phyloP scores from a whole-genome alignment of 1,284 basidiomycete species.

The Austroboletus olivaceoglutinosus region DNA sequence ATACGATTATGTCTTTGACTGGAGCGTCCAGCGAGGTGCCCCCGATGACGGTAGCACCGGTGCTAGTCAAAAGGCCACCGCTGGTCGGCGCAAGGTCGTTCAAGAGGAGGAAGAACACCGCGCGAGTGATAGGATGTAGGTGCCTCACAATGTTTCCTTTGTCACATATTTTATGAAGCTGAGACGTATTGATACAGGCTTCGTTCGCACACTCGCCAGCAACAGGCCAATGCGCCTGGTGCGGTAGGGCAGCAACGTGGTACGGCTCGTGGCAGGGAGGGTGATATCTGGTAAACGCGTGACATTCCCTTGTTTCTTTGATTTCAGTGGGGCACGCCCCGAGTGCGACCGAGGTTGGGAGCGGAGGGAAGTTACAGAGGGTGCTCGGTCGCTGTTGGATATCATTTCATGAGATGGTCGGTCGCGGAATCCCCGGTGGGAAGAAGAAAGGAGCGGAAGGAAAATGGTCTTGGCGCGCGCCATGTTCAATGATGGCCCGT shows the following conservation, averaged over 20 bases:
- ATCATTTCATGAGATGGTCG: slow-evolving; percentile 39
- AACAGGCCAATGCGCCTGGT: slow-evolving; percentile 55
- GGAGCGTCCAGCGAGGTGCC: slow-evolving; percentile 83
- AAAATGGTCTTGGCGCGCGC: slow-evolving; percentile 44
- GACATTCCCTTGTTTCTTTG: slow-evolving; percentile 40
- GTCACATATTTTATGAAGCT: slow-evolving; percentile 14
- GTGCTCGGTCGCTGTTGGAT: slow-evolving; percentile 51
- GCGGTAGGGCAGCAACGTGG: slow-evolving; percentile 62
- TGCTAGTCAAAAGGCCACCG: slow-evolving; percentile 56
- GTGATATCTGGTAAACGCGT: slow-evolving; percentile 70
- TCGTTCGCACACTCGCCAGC: slow-evolving; percentile 80
- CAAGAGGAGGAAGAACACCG: slow-evolving; percentile 79
- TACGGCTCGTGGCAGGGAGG: slow-evolving; percentile 55
- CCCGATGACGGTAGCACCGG: slow-evolving; percentile 62
- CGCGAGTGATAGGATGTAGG: slow-evolving; percentile 77
- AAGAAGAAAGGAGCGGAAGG: slow-evolving; percentile 15
- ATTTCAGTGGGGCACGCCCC: slow-evolving; percentile 51
- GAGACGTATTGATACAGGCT: slow-evolving; percentile 48
- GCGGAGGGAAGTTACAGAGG: slow-evolving; percentile 52
- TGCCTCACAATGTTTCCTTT: slow-evolving; percentile 30
- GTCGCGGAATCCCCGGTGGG: slow-evolving; percentile 27
- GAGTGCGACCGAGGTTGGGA: slow-evolving; percentile 62
- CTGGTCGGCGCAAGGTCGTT: slow-evolving; percentile 69
- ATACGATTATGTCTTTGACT: slow-evolving; percentile 98
- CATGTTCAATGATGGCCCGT: slow-evolving; percentile 32